Conservation (phyloP, 2,329 filamentous ascomycete genomes). For the Coniochaeta prunicola region DNA sequence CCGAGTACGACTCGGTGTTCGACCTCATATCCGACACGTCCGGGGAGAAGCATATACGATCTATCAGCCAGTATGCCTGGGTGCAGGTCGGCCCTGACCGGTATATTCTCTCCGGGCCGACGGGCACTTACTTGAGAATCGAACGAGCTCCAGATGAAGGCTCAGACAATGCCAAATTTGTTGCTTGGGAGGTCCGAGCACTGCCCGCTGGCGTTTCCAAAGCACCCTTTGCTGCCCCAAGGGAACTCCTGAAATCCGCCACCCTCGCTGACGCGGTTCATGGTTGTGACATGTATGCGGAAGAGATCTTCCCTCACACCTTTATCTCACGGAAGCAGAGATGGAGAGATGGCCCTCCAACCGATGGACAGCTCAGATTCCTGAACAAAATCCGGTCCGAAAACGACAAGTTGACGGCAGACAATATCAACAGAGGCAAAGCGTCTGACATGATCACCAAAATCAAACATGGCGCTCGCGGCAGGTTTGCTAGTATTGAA, state of each 20-base stretch:
- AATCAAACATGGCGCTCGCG: constrained; percentile 73
- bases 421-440: constrained; percentile 66
- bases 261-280: constrained; percentile 72
- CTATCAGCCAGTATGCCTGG: constrained; percentile 72
- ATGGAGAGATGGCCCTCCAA: constrained; percentile 66
- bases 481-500: constrained; percentile 47
- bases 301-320: constrained; percentile 54
- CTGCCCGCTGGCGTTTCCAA: constrained; percentile 36
- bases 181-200: constrained; percentile 40
- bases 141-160: constrained; percentile 25
- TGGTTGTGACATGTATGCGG: constrained; percentile 76
- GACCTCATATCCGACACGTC: constrained; percentile 81
- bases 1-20: constrained; percentile 86
- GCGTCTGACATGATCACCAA: constrained; percentile 91
- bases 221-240: constrained; percentile 60
- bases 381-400: constrained; percentile 58
- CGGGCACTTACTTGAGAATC: constrained; percentile 54
- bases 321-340: constrained; percentile 59
- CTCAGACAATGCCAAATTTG: constrained; percentile 23
- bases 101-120: constrained; percentile 63
- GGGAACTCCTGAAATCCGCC: constrained; percentile 55
- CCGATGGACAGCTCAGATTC: constrained; percentile 58
- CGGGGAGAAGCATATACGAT: constrained; percentile 70
- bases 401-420: constrained; percentile 43
- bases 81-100: constrained; percentile 65